Percentiles rank a stretch among this genome's conserved stretches.
Conservation (phyloP, 805 yeast genomes). For the Yarrowia sp. region DNA sequence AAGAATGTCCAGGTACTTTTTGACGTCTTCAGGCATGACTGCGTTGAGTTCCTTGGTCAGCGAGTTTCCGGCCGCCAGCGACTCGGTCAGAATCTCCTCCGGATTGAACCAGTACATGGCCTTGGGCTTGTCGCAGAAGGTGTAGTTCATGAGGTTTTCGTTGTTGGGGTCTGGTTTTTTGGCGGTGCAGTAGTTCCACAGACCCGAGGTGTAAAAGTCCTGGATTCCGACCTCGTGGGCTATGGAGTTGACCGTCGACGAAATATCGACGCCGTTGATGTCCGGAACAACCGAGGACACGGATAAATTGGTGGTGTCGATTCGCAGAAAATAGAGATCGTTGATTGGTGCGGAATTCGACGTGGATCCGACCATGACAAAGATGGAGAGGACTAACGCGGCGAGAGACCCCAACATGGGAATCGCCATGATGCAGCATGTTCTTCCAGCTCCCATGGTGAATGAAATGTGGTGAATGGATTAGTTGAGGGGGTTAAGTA, state of each 20-base stretch:
- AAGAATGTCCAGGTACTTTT: constrained; percentile 56
- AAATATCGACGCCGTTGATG: constrained; percentile 36
- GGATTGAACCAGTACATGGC: constrained; percentile 67
- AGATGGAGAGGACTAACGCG: constrained; percentile 56
- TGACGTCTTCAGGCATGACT: constrained; percentile 62
- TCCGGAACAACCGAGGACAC: constrained; percentile 43
- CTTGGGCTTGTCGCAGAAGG: constrained; percentile 62
- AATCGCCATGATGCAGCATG: constrained; percentile 47
- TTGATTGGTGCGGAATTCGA: constrained; percentile 54
- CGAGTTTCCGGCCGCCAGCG: constrained; percentile 57
- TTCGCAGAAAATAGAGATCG: constrained; percentile 57
- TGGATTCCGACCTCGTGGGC: constrained; percentile 53
- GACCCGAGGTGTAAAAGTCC: constrained; percentile 61
- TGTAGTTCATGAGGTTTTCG: constrained; percentile 49
- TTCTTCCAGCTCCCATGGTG: constrained; percentile 47
- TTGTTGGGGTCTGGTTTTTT: constrained; percentile 40
- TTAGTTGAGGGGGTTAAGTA: background rate
- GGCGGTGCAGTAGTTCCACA: constrained; percentile 71
- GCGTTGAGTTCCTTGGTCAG: constrained; percentile 48
- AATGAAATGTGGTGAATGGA: background rate
- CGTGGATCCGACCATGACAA: constrained; percentile 63
- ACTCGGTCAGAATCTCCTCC: constrained; percentile 48
- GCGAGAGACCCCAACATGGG: constrained; percentile 50
- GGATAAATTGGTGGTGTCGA: constrained; percentile 54
- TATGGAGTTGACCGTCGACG: constrained; percentile 41